phyloP scores from a whole-genome alignment of 345 rosid species.

The Odontarrhena argentea region DNA sequence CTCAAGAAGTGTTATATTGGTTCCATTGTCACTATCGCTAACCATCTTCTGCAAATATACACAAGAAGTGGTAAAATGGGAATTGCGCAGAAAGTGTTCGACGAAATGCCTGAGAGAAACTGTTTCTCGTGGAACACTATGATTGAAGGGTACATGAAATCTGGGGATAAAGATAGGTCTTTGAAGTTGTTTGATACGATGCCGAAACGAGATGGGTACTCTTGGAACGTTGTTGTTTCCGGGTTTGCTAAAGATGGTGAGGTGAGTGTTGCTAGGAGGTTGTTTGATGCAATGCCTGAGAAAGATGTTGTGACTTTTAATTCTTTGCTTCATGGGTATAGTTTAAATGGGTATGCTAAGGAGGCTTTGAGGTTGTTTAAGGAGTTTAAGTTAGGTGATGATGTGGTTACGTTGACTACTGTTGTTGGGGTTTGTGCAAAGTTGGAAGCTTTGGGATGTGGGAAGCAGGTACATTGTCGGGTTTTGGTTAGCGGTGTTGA shows the following conservation, averaged over 20 bases:
- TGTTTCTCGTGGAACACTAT: conserved; percentile 73
- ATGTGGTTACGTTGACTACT: conserved; percentile 60
- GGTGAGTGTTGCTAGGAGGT: conserved; percentile 48
- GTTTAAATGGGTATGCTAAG: conserved; percentile 44
- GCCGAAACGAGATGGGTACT: conserved; percentile 58
- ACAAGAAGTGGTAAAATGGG: conserved; percentile 43
- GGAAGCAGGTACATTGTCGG: conserved; percentile 76
- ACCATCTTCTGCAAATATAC: conserved; percentile 59
- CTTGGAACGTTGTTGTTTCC: conserved; percentile 72
- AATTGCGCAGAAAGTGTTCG: conserved; percentile 57
- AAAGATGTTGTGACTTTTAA: conserved; percentile 61
- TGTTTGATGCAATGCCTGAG: conserved; percentile 67
- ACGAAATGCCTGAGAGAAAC: conserved; percentile 69
- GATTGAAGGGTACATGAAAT: conserved; percentile 66
- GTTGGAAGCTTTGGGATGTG: conserved; percentile 56
- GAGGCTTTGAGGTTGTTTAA: conserved; percentile 66
- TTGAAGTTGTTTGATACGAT: conserved; percentile 51
- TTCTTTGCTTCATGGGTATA: conserved; percentile 64
- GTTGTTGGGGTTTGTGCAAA: conserved; percentile 63
- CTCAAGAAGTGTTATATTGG: conserved; percentile 59
- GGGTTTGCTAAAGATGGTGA: conserved; percentile 69
- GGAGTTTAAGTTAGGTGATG: conserved; percentile 46
- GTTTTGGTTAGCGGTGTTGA: conserved; percentile 50
- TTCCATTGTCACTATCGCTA: conserved; percentile 53
- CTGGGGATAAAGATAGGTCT: conserved; percentile 47